phyloP scores from a whole-genome alignment of 2,329 filamentous ascomycete genomes.

The Colletotrichum cordylinicola region DNA sequence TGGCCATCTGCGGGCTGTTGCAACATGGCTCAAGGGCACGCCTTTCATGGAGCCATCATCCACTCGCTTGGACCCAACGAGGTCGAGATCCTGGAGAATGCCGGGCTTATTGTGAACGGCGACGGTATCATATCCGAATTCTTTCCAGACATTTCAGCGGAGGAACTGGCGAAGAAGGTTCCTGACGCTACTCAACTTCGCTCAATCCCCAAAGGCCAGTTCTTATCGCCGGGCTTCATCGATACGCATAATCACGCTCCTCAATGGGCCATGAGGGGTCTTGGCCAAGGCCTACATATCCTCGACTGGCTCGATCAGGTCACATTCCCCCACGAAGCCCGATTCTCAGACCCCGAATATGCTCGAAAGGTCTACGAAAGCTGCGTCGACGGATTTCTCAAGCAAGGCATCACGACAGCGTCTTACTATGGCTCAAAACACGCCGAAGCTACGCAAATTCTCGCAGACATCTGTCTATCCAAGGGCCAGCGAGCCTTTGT shows the following conservation, averaged over 20 bases:
- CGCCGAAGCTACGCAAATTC: slow-evolving; percentile 58
- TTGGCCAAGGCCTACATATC: slow-evolving; percentile 57
- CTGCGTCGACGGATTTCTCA: slow-evolving; percentile 63
- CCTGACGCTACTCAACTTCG: slow-evolving; percentile 25
- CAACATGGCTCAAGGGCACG: background rate
- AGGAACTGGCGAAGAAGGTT: background rate
- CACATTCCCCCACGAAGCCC: slow-evolving; percentile 69
- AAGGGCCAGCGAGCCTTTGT: slow-evolving; percentile 65
- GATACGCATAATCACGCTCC: slow-evolving; percentile 75
- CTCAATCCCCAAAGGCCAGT: slow-evolving; percentile 46
- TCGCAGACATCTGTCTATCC: slow-evolving; percentile 58
- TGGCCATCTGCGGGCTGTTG: background rate
- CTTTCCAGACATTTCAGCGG: slow-evolving; percentile 7
- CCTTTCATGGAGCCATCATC: slow-evolving; percentile 48
- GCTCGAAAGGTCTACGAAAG: slow-evolving; percentile 55
- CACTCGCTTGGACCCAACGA: slow-evolving; percentile 39
- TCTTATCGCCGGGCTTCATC: slow-evolving; percentile 65
- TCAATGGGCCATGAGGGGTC: slow-evolving; percentile 54
- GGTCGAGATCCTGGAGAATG: slow-evolving; percentile 43
- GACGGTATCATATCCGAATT: slow-evolving; percentile 30
- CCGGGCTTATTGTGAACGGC: slow-evolving; percentile 36
- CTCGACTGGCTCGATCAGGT: slow-evolving; percentile 69
- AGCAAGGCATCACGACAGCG: slow-evolving; percentile 67
- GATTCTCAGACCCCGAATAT: slow-evolving; percentile 60
- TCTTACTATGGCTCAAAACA: slow-evolving; percentile 66